Conservation (phyloP, 1,284 basidiomycete species). For the Ceraceosorus guamensis region DNA sequence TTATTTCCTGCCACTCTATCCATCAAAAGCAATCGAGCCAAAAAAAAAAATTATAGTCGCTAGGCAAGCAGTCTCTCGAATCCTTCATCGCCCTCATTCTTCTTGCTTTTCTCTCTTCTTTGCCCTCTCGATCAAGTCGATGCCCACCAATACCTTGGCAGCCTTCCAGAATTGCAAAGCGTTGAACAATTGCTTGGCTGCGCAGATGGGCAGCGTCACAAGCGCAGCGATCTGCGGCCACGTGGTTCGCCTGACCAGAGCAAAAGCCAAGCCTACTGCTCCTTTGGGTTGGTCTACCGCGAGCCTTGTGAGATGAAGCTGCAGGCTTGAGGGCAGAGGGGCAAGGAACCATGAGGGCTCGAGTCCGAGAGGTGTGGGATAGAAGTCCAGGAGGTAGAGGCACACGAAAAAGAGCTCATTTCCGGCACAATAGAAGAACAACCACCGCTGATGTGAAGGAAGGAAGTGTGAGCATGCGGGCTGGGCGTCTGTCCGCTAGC, state of each 20-base stretch:
- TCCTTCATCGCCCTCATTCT: background rate
- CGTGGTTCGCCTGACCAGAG: slow-evolving; percentile 55
- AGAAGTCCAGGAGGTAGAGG: slow-evolving; percentile 88
- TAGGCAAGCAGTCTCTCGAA: too few relatives aligned
- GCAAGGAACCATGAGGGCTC: slow-evolving; percentile 14
- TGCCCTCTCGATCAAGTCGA: slow-evolving; percentile 21
- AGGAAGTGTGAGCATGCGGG: background rate
- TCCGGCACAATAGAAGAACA: slow-evolving; percentile 90
- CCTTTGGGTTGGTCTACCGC: slow-evolving; percentile 2
- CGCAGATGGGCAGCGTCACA: slow-evolving; percentile 65
- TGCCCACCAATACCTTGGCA: slow-evolving; percentile 64
- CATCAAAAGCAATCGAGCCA: too few relatives aligned
- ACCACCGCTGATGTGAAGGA: slow-evolving; percentile 52
- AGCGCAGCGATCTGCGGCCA: slow-evolving; percentile 72
- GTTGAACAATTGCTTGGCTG: slow-evolving; percentile 87
- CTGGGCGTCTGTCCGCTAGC: too few relatives aligned
- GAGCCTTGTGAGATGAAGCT: slow-evolving; percentile 1
- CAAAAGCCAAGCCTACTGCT: slow-evolving; percentile 17
- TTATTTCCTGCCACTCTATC: too few relatives aligned
- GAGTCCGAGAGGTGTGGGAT: slow-evolving; percentile 47
- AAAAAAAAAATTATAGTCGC: too few relatives aligned
- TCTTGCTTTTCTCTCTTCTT: slow-evolving; percentile 2
- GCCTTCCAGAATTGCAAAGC: slow-evolving; percentile 98
- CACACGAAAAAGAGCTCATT: slow-evolving; percentile 97
- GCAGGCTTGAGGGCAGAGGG: background rate